Evolutionary conservation across 495 filamentous ascomycete species (phyloP).

Genomic region (Glutinoglossum americanum): DNA sequence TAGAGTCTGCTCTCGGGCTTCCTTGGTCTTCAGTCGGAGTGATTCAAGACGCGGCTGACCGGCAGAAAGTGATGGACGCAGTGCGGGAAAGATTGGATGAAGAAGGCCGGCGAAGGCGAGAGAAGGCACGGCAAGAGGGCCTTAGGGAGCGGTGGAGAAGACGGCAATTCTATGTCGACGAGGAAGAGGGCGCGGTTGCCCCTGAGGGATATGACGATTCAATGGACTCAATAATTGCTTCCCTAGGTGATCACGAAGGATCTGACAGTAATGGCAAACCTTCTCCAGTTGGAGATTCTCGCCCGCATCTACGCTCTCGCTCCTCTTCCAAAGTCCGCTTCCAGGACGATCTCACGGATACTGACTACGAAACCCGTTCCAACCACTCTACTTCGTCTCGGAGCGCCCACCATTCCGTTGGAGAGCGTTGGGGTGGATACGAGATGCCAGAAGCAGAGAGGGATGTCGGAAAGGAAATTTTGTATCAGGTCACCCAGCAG

Average conservation of each 20-base stretch:
- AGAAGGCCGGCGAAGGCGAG: slow-evolving; percentile 18
- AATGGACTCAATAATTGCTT: background rate
- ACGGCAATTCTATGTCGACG: slow-evolving; percentile 58
- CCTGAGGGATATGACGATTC: slow-evolving; percentile 39
- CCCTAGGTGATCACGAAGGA: slow-evolving; percentile 16
- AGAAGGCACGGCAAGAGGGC: slow-evolving; percentile 25
- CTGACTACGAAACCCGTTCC: slow-evolving; percentile 52
- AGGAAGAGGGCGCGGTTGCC: slow-evolving; percentile 46
- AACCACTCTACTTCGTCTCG: slow-evolving; percentile 59
- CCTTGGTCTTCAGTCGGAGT: slow-evolving; percentile 20
- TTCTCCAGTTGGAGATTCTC: slow-evolving; percentile 12
- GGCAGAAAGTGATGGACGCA: slow-evolving; percentile 20
- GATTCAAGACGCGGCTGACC: slow-evolving; percentile 21
- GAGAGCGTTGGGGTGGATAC: slow-evolving; percentile 63
- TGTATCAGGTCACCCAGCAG: slow-evolving; percentile 78
- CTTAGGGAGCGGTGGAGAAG: slow-evolving; percentile 52
- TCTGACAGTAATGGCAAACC: slow-evolving; percentile 9
- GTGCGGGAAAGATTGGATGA: slow-evolving; percentile 22
- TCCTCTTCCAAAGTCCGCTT: slow-evolving; percentile 76
- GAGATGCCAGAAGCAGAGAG: slow-evolving; percentile 61
- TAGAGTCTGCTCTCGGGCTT: slow-evolving; percentile 12
- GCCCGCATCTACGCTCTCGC: slow-evolving; percentile 38
- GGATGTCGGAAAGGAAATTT: slow-evolving; percentile 67
- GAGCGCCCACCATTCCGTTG: slow-evolving; percentile 33
- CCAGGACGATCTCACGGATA: slow-evolving; percentile 41